These are phyloP conservation scores for Solanum pennellii DNA, from an alignment of 257 asterid species.

Conservation along the genomic window DNA sequence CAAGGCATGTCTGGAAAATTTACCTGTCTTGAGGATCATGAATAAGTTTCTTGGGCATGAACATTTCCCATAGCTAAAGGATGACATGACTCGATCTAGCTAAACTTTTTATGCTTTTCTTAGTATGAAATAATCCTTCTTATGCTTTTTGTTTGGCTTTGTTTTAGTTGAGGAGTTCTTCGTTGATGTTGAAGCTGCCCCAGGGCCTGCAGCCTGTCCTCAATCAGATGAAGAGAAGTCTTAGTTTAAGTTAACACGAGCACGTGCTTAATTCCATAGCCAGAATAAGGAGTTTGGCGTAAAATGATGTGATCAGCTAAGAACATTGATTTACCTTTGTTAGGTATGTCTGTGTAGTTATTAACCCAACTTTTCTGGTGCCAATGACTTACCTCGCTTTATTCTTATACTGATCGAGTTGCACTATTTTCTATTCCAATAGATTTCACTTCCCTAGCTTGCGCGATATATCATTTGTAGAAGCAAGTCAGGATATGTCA, in stretches of 20 bases:
- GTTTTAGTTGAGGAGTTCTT: slow-evolving; percentile 87
- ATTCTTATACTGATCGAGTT: not conserved
- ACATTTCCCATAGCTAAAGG: not conserved
- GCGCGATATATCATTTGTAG: not conserved
- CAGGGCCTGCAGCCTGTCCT: slow-evolving; percentile 42
- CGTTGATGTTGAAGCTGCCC: slow-evolving; percentile 73
- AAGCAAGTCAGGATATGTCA: not conserved
- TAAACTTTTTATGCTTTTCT: not conserved
- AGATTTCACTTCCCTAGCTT: not conserved
- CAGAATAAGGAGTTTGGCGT: not conserved
- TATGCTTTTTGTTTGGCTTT: not conserved
- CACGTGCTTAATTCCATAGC: not conserved
- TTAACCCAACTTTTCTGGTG: not conserved
- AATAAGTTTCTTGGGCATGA: not conserved
- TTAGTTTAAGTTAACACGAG: slow-evolving; percentile 15
- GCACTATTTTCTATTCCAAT: not conserved
- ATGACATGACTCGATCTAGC: not conserved
- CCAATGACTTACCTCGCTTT: not conserved
- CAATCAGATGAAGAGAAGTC: slow-evolving; percentile 82
- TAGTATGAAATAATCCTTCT: not conserved
- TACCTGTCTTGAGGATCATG: not conserved
- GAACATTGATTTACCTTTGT: not conserved
- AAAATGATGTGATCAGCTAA: not conserved
- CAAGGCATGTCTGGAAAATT: not conserved
- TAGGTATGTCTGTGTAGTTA: not conserved